A percentile compares a stretch with the other conserved stretches of the same genome.
These are phyloP conservation scores for Raffaelea albimanens DNA, from an alignment of 2,329 filamentous ascomycete genomes.

Conservation along the genomic window DNA sequence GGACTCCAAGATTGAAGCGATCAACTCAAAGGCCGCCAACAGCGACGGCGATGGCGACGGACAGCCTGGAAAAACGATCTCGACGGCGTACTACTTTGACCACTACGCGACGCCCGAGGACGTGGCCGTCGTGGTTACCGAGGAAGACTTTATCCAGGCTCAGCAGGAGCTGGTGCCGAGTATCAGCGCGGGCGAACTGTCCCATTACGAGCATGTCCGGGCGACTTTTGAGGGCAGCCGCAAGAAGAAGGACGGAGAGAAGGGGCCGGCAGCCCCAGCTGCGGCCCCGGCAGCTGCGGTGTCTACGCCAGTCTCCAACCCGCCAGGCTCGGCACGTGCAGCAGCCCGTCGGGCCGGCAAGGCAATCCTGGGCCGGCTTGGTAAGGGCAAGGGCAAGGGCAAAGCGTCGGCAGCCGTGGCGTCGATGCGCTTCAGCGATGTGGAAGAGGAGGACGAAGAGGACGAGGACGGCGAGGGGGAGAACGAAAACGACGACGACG, in stretches of 20 bases:
- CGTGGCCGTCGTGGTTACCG: conserved; percentile 76
- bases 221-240: conserved; percentile 66
- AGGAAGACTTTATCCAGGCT: conserved; percentile 77
- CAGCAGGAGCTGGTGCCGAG: conserved; percentile 82
- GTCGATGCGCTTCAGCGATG: conserved; percentile 18
- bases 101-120: conserved; percentile 78
- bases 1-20: conserved; percentile 67
- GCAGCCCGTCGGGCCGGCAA: conserved; percentile 8
- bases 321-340: conserved; percentile 12
- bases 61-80: conserved; percentile 42
- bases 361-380: not conserved
- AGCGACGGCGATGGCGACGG: conserved; percentile 12
- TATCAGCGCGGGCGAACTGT: conserved; percentile 84
- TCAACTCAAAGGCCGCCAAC: conserved; percentile 43
- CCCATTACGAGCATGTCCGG: conserved; percentile 81
- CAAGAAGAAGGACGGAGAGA: conserved; percentile 25
- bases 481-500: conserved; percentile 9
- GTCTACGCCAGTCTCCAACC: conserved; percentile 18
- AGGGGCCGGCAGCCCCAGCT: conserved; percentile 18
- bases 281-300: conserved; percentile 18
- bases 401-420: conserved; percentile 12
- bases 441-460: conserved; percentile 27
- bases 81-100: conserved; percentile 92
- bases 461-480: conserved; percentile 19
- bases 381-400: conserved; percentile 25